Evolutionary conservation across 306 rosid genomes (phyloP).

Genomic region (Dalbergia cultrata): DNA sequence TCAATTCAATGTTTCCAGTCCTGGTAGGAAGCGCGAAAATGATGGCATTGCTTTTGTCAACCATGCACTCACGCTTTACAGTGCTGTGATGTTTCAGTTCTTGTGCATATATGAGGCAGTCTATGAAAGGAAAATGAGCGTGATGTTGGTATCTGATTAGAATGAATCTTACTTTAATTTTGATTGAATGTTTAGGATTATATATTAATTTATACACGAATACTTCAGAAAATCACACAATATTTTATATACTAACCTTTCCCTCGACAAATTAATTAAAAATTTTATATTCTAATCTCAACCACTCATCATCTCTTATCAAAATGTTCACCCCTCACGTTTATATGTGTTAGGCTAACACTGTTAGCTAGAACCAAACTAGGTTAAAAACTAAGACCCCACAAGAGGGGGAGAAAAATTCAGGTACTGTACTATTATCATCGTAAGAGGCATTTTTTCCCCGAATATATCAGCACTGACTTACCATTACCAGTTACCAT

Average conservation of each 20-base stretch:
- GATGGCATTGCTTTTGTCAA: constrained; percentile 36
- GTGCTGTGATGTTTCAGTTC: constrained; percentile 12
- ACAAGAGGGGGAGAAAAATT: too few relatives aligned
- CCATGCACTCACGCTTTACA: constrained; percentile 21
- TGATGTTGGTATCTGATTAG: neutral
- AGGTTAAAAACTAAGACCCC: too few relatives aligned
- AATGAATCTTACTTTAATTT: neutral
- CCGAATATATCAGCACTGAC: neutral
- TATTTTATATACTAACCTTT: too few relatives aligned
- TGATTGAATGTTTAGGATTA: neutral
- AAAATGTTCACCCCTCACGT: too few relatives aligned
- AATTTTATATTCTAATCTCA: too few relatives aligned
- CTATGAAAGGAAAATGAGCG: neutral
- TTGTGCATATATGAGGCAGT: neutral
- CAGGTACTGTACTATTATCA: neutral
- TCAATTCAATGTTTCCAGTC: constrained; percentile 37
- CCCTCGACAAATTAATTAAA: too few relatives aligned
- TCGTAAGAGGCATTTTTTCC: neutral
- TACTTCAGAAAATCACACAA: too few relatives aligned
- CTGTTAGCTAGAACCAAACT: too few relatives aligned
- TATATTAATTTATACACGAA: neutral
- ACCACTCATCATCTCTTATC: too few relatives aligned
- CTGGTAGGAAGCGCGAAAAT: constrained; percentile 38
- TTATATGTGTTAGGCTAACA: too few relatives aligned
- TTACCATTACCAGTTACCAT: neutral